These are phyloP conservation scores for Fusarium incarnatum DNA, from an alignment of 2,329 filamentous ascomycete species.

Conservation along the genomic window DNA sequence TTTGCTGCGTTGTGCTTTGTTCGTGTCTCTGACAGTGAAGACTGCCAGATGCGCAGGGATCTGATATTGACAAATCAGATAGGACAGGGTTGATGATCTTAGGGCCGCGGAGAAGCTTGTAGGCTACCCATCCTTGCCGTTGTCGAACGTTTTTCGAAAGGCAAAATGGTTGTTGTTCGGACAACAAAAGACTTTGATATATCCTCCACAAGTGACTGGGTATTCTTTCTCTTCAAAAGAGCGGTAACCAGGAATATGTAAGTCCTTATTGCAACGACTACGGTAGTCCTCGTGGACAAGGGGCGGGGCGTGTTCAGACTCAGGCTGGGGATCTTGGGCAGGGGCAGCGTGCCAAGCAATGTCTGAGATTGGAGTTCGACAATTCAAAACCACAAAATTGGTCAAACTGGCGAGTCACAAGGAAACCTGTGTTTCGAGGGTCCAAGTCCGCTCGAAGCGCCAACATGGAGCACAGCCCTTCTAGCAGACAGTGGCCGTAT, in stretches of 20 bases:
- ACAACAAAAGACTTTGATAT: constrained; percentile 5
- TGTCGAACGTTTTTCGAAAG: constrained; percentile 8
- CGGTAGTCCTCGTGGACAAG: constrained; percentile 22
- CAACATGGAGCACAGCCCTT: constrained; percentile 30
- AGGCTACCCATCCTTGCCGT: constrained; percentile 6
- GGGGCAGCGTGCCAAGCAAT: constrained; percentile 33
- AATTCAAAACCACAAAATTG: constrained; percentile 30
- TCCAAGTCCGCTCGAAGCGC: constrained; percentile 30
- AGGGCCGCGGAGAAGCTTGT: constrained; percentile 40
- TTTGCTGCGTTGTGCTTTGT: constrained; percentile 29
- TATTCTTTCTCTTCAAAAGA: constrained; percentile 6
- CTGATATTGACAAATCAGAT: constrained; percentile 35
- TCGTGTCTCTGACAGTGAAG: constrained; percentile 17
- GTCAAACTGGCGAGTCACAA: constrained; percentile 38
- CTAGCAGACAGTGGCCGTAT: constrained; percentile 14
- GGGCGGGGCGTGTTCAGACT: constrained; percentile 25
- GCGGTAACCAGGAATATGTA: constrained; percentile 34
- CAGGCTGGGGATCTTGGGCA: constrained; percentile 18
- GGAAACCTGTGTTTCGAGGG: constrained; percentile 30
- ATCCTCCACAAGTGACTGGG: neutral
- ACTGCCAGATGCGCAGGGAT: constrained; percentile 29
- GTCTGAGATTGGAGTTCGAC: constrained; percentile 36
- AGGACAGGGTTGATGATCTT: constrained; percentile 32
- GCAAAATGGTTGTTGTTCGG: neutral
- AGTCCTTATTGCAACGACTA: constrained; percentile 31